These are phyloP conservation scores for Fraxinus latifolia DNA, from an alignment of 305 asterid genomes.

Conservation along the genomic window DNA sequence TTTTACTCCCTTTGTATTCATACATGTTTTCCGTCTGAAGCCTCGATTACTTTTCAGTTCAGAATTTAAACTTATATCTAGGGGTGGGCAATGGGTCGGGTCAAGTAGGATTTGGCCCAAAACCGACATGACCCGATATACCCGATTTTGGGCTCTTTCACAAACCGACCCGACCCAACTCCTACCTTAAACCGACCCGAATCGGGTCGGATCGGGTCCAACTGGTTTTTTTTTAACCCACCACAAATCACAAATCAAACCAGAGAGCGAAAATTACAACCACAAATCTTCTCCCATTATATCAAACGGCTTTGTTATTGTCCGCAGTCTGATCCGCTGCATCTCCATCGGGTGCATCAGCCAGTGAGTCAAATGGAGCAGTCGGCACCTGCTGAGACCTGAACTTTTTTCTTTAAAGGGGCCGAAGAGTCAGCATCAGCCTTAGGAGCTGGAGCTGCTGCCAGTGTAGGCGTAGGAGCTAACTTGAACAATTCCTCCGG, in stretches of 20 bases:
- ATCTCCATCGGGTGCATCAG: slow-evolving; percentile 67
- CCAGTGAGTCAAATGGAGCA: slow-evolving; percentile 54
- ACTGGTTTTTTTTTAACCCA: too few relatives aligned
- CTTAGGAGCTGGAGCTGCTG: slow-evolving; percentile 41
- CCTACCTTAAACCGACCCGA: too few relatives aligned
- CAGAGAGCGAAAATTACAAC: slow-evolving; percentile 36
- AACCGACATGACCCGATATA: too few relatives aligned
- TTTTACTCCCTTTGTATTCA: not conserved
- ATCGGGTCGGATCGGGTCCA: too few relatives aligned
- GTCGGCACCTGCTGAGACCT: slow-evolving; percentile 58
- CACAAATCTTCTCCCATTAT: slow-evolving; percentile 41
- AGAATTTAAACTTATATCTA: not conserved
- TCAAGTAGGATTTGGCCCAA: too few relatives aligned
- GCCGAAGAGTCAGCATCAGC: slow-evolving; percentile 35
- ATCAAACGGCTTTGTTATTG: slow-evolving; percentile 35
- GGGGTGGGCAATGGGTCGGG: too few relatives aligned
- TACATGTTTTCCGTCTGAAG: not conserved
- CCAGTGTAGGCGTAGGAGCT: slow-evolving; percentile 50
- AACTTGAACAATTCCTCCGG: slow-evolving; percentile 66
- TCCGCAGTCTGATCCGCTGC: slow-evolving; percentile 50
- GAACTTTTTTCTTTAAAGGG: slow-evolving; percentile 48
- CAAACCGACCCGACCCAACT: too few relatives aligned
- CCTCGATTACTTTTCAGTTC: not conserved
- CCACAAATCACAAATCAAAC: slow-evolving; percentile 11
- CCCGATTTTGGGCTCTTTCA: too few relatives aligned